A percentile compares a stretch with the other conserved stretches of the same genome.
These are phyloP conservation scores for Musa beccarii DNA, from an alignment of 176 grass and related monocot genomes.

Conservation along the genomic window DNA sequence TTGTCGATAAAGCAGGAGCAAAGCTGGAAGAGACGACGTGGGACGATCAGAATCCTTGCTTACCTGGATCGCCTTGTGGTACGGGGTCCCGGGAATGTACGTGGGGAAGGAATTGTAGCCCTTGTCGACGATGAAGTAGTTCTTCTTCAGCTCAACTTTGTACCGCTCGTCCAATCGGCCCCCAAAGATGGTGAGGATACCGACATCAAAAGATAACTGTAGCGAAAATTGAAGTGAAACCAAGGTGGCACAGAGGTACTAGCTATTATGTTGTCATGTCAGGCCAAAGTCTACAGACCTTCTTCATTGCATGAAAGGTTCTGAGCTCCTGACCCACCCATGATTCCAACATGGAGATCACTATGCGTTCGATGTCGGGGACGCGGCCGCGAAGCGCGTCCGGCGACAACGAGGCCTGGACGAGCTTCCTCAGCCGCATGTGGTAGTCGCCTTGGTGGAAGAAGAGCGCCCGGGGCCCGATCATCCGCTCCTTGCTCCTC, in stretches of 20 bases:
- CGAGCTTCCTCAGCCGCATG: slow-evolving; percentile 54
- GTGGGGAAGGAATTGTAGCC: slow-evolving; percentile 93
- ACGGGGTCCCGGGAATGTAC: slow-evolving; percentile 58
- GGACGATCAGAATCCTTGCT: no score
- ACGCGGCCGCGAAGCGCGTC: slow-evolving; percentile 56
- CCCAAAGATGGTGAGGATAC: slow-evolving; percentile 69
- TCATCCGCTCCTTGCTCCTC: slow-evolving; percentile 83
- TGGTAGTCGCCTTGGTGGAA: slow-evolving; percentile 96
- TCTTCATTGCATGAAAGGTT: slow-evolving; percentile 72
- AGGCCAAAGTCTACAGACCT: slow-evolving; percentile 11
- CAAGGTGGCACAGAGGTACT: no score
- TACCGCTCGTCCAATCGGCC: slow-evolving; percentile 37
- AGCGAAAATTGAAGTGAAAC: background rate
- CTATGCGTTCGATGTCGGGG: slow-evolving; percentile 49
- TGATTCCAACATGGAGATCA: slow-evolving; percentile 22
- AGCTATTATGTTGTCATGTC: no score
- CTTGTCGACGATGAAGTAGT: slow-evolving; percentile 80
- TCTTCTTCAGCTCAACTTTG: slow-evolving; percentile 48
- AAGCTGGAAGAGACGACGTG: no score
- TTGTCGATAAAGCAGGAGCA: no score
- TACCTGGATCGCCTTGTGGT: slow-evolving; percentile 68
- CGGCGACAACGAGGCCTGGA: slow-evolving; percentile 50
- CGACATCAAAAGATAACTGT: slow-evolving; percentile 80
- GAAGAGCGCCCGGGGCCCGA: slow-evolving; percentile 82
- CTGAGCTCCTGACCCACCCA: slow-evolving; percentile 27